Conservation (phyloP, 768 basidiomycete species). For the Boletellus ananiceps region DNA sequence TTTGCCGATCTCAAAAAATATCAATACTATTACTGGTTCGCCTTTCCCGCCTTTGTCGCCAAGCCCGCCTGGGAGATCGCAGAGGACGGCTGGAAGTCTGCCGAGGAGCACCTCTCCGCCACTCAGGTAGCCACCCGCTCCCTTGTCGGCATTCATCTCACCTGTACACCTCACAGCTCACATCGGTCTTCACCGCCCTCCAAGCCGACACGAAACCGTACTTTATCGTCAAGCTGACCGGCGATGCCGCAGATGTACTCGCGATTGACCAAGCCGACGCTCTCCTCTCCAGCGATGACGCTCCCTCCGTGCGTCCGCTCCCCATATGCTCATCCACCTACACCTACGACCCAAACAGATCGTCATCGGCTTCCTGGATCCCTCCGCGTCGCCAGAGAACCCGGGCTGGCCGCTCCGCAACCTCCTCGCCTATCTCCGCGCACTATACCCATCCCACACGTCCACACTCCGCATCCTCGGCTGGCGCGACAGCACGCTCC, state of each 20-base stretch:
- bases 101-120: constrained; percentile 40
- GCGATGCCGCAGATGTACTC: constrained; percentile 39
- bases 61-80: constrained; percentile 89
- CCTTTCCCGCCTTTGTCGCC: constrained; percentile 86
- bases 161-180: constrained; percentile 36
- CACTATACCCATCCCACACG: constrained; percentile 48
- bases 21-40: constrained; percentile 97
- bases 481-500: constrained; percentile 65
- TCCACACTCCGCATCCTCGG: constrained; percentile 60
- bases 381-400: constrained; percentile 68
- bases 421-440: constrained; percentile 75
- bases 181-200: constrained; percentile 49
- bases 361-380: constrained; percentile 74
- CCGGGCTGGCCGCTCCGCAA: constrained; percentile 95
- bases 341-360: constrained; percentile 32
- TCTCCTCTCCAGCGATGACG: constrained; percentile 50
- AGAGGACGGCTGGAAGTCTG: constrained; percentile 53
- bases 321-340: background rate
- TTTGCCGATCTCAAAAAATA: constrained; percentile 98
- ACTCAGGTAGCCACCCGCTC: constrained; percentile 34
- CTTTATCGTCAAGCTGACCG: constrained; percentile 53
- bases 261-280: constrained; percentile 51
- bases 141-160: background rate
- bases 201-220: constrained; percentile 43
- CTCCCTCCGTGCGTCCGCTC: constrained; percentile 38